A percentile compares a stretch with the other conserved stretches of the same genome.
These are phyloP conservation scores for Wickerhamomyces strasburgensis DNA, from an alignment of 805 yeast species.

Conservation along the genomic window DNA sequence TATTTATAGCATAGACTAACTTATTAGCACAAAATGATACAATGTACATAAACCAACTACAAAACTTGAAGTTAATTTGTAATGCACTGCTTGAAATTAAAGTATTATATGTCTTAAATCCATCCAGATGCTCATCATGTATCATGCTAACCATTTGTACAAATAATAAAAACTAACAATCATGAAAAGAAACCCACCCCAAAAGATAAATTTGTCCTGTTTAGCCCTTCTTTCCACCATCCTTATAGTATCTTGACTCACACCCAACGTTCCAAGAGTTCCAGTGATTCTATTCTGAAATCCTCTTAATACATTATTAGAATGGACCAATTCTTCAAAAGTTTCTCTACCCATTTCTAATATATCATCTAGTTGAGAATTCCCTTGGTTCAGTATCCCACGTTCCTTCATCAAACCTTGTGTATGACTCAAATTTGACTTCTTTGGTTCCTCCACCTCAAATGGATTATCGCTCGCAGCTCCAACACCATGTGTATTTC, in stretches of 20 bases:
- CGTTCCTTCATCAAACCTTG: constrained; percentile 71
- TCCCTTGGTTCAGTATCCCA: constrained; percentile 58
- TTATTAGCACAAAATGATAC: not conserved
- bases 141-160: constrained; percentile 53
- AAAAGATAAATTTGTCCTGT: constrained; percentile 84
- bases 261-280: constrained; percentile 76
- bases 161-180: constrained; percentile 65
- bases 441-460: constrained; percentile 27
- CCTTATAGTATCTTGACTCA: constrained; percentile 78
- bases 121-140: too few species aligned
- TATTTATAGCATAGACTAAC: too few species aligned
- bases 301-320: constrained; percentile 63
- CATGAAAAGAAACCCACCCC: constrained; percentile 62
- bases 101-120: too few species aligned
- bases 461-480: constrained; percentile 19
- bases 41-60: not conserved
- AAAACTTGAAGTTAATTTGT: too few species aligned
- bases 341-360: constrained; percentile 85
- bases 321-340: constrained; percentile 80
- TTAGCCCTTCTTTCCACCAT: constrained; percentile 75
- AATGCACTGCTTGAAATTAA: too few species aligned
- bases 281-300: constrained; percentile 42
- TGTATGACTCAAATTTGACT: constrained; percentile 32
- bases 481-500: constrained; percentile 17
- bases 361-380: constrained; percentile 81